Conservation (phyloP, 1,284 basidiomycete genomes). For the Tranzscheliella williamsii region DNA sequence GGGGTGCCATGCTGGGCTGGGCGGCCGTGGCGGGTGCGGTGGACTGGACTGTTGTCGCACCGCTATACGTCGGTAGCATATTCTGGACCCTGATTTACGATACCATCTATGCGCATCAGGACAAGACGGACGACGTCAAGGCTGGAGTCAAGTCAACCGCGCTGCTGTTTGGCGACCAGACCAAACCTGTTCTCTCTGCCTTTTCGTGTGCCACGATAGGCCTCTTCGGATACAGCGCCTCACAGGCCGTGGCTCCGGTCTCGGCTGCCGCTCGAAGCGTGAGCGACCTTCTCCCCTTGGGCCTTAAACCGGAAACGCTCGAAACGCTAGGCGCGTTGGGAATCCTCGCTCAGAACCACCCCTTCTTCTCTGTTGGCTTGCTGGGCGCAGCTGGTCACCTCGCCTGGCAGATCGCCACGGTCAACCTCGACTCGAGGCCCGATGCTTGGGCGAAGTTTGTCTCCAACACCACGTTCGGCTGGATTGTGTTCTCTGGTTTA, state of each 20-base stretch:
- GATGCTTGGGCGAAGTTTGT: constrained; percentile 92
- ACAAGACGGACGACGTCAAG: constrained; percentile 86
- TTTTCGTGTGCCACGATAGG: constrained; percentile 78
- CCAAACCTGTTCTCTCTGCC: constrained; percentile 74
- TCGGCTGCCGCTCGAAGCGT: constrained; percentile 6
- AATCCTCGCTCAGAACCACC: constrained; percentile 58
- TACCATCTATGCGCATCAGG: constrained; percentile 98
- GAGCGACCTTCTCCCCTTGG: constrained; percentile 3
- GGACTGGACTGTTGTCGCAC: constrained; percentile 74
- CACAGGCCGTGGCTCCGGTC: constrained; percentile 15
- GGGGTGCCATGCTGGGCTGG: constrained; percentile 95
- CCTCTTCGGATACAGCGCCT: constrained; percentile 71
- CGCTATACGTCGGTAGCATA: constrained; percentile 85
- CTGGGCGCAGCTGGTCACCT: constrained; percentile 77
- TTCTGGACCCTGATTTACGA: constrained; percentile 97
- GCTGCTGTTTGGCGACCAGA: constrained; percentile 74
- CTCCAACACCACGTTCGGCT: constrained; percentile 84
- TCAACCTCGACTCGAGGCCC: constrained; percentile 73
- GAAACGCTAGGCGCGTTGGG: constrained; percentile 11
- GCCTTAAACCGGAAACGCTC: constrained; percentile 9
- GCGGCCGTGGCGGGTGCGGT: constrained; percentile 83
- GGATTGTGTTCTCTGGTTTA: constrained; percentile 84
- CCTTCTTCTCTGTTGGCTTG: constrained; percentile 77
- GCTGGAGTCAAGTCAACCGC: constrained; percentile 94
- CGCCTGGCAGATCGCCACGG: constrained; percentile 72